These are phyloP conservation scores for Nitzschia palea DNA, from an alignment of 108 stramenopile species.

Conservation along the genomic window DNA sequence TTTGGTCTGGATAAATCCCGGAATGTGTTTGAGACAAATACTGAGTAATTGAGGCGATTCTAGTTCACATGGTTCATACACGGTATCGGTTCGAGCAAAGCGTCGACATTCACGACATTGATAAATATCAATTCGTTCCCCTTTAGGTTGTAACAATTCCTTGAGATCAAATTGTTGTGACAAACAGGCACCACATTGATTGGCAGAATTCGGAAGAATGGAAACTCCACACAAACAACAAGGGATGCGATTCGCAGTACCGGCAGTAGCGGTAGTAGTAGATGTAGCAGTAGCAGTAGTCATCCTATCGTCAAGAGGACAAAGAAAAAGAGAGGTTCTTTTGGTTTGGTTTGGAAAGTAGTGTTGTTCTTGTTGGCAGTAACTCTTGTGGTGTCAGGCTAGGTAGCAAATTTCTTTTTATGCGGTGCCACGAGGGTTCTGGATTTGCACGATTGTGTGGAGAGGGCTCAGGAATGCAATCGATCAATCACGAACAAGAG, in stretches of 20 bases:
- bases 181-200: slow-evolving; percentile 81
- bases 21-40: slow-evolving; percentile 92
- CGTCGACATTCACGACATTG: slow-evolving; percentile 93
- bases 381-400: no score
- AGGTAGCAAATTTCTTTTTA: no score
- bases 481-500: no score
- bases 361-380: no score
- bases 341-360: no score
- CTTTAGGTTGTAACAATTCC: slow-evolving; percentile 54
- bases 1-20: slow-evolving; percentile 54
- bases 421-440: no score
- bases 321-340: not conserved
- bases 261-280: not conserved
- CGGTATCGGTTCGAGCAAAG: slow-evolving; percentile 46
- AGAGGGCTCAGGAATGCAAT: no score
- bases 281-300: not conserved
- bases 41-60: slow-evolving; percentile 94
- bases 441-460: no score
- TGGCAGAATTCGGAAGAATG: slow-evolving; percentile 83
- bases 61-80: slow-evolving; percentile 63
- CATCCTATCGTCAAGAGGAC: not conserved
- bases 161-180: slow-evolving; percentile 60
- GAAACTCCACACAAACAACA: slow-evolving; percentile 78
- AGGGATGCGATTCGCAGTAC: slow-evolving; percentile 52
- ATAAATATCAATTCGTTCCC: slow-evolving; percentile 43